Evolutionary conservation across 768 basidiomycete genomes (phyloP), one percentile per base, ranked within the genome.

Genomic region (Lanmaoa rubissima): DNA sequence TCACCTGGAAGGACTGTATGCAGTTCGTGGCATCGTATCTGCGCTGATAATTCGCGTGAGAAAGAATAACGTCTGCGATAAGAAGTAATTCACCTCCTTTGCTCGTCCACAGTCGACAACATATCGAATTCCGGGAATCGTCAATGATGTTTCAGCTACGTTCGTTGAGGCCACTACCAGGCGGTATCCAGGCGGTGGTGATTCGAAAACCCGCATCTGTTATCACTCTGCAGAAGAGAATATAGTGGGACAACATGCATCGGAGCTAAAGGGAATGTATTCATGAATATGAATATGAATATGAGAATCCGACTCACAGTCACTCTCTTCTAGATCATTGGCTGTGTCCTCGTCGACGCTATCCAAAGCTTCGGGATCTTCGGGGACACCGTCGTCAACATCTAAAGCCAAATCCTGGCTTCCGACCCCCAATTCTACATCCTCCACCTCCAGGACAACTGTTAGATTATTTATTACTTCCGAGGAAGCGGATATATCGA

Each of bases 51-150:
- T 14, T 12, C 17, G 34, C 19, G 24, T 65, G 42, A 59, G 44
- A 42, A 44, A 5, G 8, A 2, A 48, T 21, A 14, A 36, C 24
- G 34, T 48, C 41, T 41, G 17, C 7, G 40, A 31, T 14, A 36
- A 38, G 49, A 38, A 57, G 39, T 16, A 32, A 51, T 66, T 40
- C 62, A 91, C 92, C 80, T 98, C 94, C 74, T 99, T 98, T 5
- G 91, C 93, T 61, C 95, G 82, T 5, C 96, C 96, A 65, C 90
- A 90, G 69, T 99, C 96, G 31, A 99, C 85, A n/a, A 99, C 96
- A 72, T 99, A 99, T 16, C 92, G 89, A 64, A 99, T 95, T 7
- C 91, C 91, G 24, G 96, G 96, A 56, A 99, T 99, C 0, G 96
- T 98, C 34, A 98, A 77, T 8, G 96, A 97, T 0, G 96, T 98